A percentile compares a stretch with the other conserved stretches of the same genome.
phyloP scores from a whole-genome alignment of 140 eudicot genomes.

The Erigeron philadelphicus region DNA sequence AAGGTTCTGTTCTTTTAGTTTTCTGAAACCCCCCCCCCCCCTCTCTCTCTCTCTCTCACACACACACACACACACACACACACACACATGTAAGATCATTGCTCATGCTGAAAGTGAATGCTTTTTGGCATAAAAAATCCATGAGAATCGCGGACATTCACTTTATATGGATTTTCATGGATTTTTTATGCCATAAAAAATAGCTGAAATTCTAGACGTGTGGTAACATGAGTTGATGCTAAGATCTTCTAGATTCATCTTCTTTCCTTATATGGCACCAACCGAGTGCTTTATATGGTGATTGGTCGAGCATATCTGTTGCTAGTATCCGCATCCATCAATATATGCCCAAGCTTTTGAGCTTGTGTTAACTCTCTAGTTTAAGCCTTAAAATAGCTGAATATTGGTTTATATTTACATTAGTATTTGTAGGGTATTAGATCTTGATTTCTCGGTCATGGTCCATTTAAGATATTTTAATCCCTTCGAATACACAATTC shows the following conservation, averaged over 20 bases:
- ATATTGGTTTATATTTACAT: too few species aligned
- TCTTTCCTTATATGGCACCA: neutral
- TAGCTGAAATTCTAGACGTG: neutral
- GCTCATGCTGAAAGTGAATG: constrained; percentile 5
- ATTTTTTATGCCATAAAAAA: too few species aligned
- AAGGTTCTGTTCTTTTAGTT: constrained; percentile 41
- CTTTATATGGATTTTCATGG: too few species aligned
- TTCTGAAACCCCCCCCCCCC: neutral
- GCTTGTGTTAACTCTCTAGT: neutral
- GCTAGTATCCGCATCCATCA: neutral
- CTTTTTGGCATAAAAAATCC: neutral
- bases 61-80: neutral
- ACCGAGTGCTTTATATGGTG: neutral
- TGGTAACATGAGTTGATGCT: neutral
- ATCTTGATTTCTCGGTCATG: too few species aligned
- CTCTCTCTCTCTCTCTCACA: constrained; percentile 4
- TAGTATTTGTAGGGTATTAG: too few species aligned
- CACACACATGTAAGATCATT: neutral
- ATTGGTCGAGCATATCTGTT: neutral
- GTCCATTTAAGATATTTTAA: too few species aligned
- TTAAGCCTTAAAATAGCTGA: neutral
- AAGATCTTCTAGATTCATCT: too few species aligned
- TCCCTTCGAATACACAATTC: neutral
- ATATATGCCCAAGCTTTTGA: neutral
- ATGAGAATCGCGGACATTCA: too few species aligned